Evolutionary conservation across 169 alveolate genomes (phyloP), one percentile per base, ranked within the genome.

Genomic region (Cryptosporidium muris): DNA sequence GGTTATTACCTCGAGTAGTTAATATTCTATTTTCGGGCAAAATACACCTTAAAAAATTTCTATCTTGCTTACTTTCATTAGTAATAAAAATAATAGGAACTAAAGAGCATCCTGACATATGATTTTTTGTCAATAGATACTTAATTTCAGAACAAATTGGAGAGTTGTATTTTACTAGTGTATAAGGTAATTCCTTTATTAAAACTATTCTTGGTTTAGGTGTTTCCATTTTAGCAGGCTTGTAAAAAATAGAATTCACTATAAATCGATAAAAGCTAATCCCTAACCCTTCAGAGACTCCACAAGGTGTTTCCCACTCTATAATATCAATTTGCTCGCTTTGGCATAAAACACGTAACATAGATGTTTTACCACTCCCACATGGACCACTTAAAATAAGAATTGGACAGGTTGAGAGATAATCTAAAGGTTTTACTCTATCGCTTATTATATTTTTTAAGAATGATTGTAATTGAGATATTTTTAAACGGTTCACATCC

Each of bases 261-360:
- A 74, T 74, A 74, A 74, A 74, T 7, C 85, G 67, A 54, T 56
- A 42, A 47, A 74, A 74, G 38, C 85, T 74, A 38, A 68, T 49
- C 25, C 85, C 85, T 40, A 74, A 16, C 48, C 85, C 85, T 25
- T 74, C 85, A 48, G 54, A 58, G 60, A 58, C 40, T 25, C 37
- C 52, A 12, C 53, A 54, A 9, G 85, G 51, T n/a, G 81, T 54
- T 4, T 74, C 85, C 85, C 85, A 74, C 45, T 74, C 74, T 16
- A 74, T 14, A 58, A 74, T 54, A 34, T 74, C 37, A 42, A 74
- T 58, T n/a, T 58, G 36, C 54, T 14, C 11, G 8, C 48, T 54
- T n/a, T 56, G 54, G 42, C 85, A 74, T 6, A 74, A 47, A 38
- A 66, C 54, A 54, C 68, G 68, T 4, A 74, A 53, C 43, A 58